Evolutionary conservation across 2,329 filamentous ascomycete genomes (phyloP).

Genomic region (Ophiostoma ulmi): DNA sequence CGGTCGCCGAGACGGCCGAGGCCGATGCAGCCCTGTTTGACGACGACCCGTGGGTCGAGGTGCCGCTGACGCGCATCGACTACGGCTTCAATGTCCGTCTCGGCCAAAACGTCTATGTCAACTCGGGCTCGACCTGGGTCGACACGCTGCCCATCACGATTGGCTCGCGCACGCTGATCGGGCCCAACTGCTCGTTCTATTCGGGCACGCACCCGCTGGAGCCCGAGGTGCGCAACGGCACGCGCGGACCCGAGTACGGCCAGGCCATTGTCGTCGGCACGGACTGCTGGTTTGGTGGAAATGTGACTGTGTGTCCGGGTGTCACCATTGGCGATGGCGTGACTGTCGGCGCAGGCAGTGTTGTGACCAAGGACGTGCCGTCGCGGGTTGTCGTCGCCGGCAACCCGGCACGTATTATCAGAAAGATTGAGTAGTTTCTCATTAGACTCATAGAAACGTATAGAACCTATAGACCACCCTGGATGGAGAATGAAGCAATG

Average conservation of each 20-base stretch:
- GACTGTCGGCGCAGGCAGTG: conserved; percentile 73
- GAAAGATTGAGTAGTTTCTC: conserved; percentile 31
- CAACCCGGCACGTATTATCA: conserved; percentile 60
- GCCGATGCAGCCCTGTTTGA: conserved; percentile 62
- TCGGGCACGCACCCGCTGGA: conserved; percentile 73
- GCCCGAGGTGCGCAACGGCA: conserved; percentile 67
- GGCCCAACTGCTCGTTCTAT: conserved; percentile 72
- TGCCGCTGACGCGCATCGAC: conserved; percentile 61
- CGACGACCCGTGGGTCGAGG: conserved; percentile 63
- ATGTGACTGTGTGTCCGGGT: conserved; percentile 65
- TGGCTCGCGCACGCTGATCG: conserved; percentile 71
- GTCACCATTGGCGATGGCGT: conserved; percentile 71
- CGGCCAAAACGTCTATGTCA: conserved; percentile 69
- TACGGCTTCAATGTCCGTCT: conserved; percentile 71
- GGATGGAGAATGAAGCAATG: conserved; percentile 86
- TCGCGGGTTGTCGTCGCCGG: conserved; percentile 59
- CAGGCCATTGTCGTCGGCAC: conserved; percentile 69
- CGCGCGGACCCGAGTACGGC: conserved; percentile 67
- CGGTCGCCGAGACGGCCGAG: conserved; percentile 49
- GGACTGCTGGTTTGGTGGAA: conserved; percentile 76
- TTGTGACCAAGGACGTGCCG: conserved; percentile 74
- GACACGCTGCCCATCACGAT: conserved; percentile 72
- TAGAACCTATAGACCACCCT: conserved; percentile 65
- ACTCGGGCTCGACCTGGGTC: conserved; percentile 66
- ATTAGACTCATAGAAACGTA: conserved; percentile 24